Conservation (phyloP, 805 yeast species). For the Teunomyces cretensis region DNA sequence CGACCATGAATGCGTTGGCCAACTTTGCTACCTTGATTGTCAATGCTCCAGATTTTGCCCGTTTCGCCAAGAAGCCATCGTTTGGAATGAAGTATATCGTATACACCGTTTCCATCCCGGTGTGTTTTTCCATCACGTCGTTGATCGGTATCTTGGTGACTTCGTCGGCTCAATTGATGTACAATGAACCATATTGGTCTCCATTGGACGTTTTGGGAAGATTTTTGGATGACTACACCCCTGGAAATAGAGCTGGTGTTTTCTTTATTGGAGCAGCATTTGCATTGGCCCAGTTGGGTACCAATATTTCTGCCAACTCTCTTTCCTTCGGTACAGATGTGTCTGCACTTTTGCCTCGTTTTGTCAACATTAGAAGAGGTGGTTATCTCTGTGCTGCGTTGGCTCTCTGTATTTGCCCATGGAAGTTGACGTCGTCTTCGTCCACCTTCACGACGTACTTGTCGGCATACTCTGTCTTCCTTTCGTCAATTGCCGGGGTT, state of each 20-base stretch:
- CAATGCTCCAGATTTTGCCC: conserved; percentile 86
- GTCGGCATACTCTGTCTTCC: conserved; percentile 78
- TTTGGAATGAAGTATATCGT: conserved; percentile 40
- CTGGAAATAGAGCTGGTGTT: conserved; percentile 76
- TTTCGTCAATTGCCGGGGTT: conserved; percentile 82
- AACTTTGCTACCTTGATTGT: conserved; percentile 87
- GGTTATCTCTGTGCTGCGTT: conserved; percentile 72
- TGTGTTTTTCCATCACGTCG: conserved; percentile 77
- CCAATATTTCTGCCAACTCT: conserved; percentile 72
- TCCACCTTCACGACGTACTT: conserved; percentile 77
- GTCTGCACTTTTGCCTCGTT: conserved; percentile 63
- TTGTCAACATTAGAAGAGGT: conserved; percentile 75
- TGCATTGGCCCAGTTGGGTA: conserved; percentile 75
- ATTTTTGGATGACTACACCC: conserved; percentile 50
- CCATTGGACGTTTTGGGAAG: conserved; percentile 74
- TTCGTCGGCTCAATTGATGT: conserved; percentile 68
- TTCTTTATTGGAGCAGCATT: conserved; percentile 71
- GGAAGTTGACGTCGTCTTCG: conserved; percentile 72
- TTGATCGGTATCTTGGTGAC: conserved; percentile 83
- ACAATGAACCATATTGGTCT: conserved; percentile 75
- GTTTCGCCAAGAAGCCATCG: conserved; percentile 61
- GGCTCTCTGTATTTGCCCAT: conserved; percentile 75
- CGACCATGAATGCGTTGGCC: conserved; percentile 78
- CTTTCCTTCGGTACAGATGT: conserved; percentile 73
- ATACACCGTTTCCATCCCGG: conserved; percentile 64